A percentile compares a stretch with the other conserved stretches of the same genome.
Evolutionary conservation across 139 green algal species (phyloP).

Genomic region (Volvox reticuliferus): DNA sequence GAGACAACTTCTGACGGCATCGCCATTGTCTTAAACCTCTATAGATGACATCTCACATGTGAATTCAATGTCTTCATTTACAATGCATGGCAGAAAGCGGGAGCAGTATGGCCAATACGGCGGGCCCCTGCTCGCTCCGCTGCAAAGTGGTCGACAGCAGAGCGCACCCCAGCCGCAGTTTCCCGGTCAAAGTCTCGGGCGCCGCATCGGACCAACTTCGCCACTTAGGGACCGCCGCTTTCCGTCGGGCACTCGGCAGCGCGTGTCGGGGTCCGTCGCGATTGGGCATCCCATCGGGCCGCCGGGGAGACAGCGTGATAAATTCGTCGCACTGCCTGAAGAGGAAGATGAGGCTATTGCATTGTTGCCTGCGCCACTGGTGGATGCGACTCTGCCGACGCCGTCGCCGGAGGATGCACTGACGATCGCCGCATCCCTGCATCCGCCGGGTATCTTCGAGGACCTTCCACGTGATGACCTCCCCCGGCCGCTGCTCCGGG

Average conservation of each 20-base stretch:
- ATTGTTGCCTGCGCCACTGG: not conserved
- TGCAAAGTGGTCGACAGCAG: not conserved
- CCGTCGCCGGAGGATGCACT: not conserved
- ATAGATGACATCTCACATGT: not conserved
- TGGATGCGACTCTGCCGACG: not conserved
- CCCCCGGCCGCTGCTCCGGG: not conserved
- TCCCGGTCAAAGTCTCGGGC: not conserved
- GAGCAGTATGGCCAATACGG: conserved; percentile 16
- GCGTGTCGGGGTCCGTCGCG: conserved; percentile 4
- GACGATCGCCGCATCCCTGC: not conserved
- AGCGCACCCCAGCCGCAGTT: not conserved
- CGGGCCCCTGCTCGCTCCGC: not conserved
- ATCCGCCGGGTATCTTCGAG: conserved; percentile 20
- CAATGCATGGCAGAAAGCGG: conserved; percentile 20
- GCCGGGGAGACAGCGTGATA: conserved; percentile 16
- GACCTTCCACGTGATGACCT: conserved; percentile 5
- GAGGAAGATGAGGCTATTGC: not conserved
- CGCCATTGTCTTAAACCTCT: too few relatives aligned
- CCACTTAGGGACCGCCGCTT: conserved; percentile 9
- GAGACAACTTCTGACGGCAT: too few relatives aligned
- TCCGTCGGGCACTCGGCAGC: conserved; percentile 10
- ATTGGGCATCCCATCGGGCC: conserved; percentile 24
- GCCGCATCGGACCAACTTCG: not conserved
- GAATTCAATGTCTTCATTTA: not conserved
- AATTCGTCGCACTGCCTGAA: conserved; percentile 41